A percentile compares a stretch with the other conserved stretches of the same genome.
phyloP scores from a whole-genome alignment of 148 eudicot genomes.

The Rhododendron mucronatum region DNA sequence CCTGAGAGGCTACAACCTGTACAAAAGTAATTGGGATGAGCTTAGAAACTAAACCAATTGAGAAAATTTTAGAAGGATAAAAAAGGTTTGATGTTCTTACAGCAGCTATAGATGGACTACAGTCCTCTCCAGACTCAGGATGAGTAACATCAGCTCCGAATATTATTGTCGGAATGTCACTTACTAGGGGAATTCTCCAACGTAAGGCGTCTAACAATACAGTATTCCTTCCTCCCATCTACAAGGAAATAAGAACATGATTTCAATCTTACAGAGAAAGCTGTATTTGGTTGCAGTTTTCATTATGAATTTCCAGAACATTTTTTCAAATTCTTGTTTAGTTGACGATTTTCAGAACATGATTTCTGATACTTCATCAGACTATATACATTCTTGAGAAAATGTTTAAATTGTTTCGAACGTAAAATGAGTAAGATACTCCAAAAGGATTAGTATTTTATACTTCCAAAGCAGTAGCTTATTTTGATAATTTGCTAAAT shows the following conservation, averaged over 20 bases:
- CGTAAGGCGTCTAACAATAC: constrained; percentile 72
- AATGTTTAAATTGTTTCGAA: background rate
- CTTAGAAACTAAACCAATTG: background rate
- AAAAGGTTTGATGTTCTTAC: constrained; percentile 30
- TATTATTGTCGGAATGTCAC: constrained; percentile 83
- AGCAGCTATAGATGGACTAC: constrained; percentile 90
- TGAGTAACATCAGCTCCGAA: constrained; percentile 98
- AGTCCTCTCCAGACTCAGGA: constrained; percentile 82
- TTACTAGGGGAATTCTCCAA: constrained; percentile 72
- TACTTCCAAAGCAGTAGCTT: background rate
- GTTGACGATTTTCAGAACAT: background rate
- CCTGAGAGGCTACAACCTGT: constrained; percentile 94
- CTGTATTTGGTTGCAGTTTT: background rate
- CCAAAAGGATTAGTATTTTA: background rate
- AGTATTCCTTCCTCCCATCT: constrained; percentile 87
- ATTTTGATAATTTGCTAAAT: background rate
- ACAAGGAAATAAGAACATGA: constrained; percentile 3
- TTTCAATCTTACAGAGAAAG: background rate
- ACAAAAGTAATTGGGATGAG: background rate
- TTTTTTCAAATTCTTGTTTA: background rate
- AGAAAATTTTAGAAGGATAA: background rate
- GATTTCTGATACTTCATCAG: background rate
- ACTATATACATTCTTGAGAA: background rate
- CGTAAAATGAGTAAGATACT: background rate
- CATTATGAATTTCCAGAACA: background rate